A percentile compares a stretch with the other conserved stretches of the same genome.
Evolutionary conservation across 2,329 filamentous ascomycete genomes (phyloP).

Genomic region (Bimuria novae-zelandiae): DNA sequence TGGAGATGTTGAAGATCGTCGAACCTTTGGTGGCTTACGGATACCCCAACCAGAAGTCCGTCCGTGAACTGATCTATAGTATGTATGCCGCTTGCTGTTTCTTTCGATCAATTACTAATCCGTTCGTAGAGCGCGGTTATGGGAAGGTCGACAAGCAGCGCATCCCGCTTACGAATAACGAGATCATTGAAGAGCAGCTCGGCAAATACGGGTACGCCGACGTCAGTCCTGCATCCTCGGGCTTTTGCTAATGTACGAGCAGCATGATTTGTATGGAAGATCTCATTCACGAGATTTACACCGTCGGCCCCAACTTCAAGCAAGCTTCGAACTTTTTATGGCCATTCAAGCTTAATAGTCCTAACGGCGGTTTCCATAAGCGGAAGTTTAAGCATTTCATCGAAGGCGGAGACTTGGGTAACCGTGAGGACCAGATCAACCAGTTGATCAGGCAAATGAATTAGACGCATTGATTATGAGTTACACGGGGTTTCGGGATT

Average conservation of each 20-base stretch:
- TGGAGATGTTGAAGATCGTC: slow-evolving; percentile 95
- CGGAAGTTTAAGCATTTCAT: slow-evolving; percentile 99
- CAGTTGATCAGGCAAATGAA: slow-evolving; percentile 97
- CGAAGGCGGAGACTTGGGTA: slow-evolving; percentile 97
- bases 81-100: too few relatives aligned
- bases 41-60: slow-evolving; percentile 98
- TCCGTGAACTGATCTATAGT: slow-evolving; percentile 99
- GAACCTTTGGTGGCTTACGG: slow-evolving; percentile 99
- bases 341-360: slow-evolving; percentile 99
- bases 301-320: slow-evolving; percentile 80
- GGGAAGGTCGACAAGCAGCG: slow-evolving; percentile 99
- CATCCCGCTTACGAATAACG: slow-evolving; percentile 93
- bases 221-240: not conserved
- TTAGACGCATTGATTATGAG: slow-evolving; percentile 57
- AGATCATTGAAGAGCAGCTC: slow-evolving; percentile 94
- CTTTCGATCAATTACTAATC: slow-evolving; percentile 60
- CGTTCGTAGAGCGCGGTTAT: slow-evolving; percentile 72
- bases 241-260: not conserved
- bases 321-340: slow-evolving; percentile 99
- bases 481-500: slow-evolving; percentile 7
- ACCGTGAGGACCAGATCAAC: slow-evolving; percentile 99
- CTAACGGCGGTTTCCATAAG: slow-evolving; percentile 91
- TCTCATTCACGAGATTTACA: slow-evolving; percentile 85
- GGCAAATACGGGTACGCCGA: slow-evolving; percentile 77
- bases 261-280: slow-evolving; percentile 97